These are phyloP conservation scores for Lenzites betulinus DNA, from an alignment of 768 basidiomycete species.

Conservation along the genomic window DNA sequence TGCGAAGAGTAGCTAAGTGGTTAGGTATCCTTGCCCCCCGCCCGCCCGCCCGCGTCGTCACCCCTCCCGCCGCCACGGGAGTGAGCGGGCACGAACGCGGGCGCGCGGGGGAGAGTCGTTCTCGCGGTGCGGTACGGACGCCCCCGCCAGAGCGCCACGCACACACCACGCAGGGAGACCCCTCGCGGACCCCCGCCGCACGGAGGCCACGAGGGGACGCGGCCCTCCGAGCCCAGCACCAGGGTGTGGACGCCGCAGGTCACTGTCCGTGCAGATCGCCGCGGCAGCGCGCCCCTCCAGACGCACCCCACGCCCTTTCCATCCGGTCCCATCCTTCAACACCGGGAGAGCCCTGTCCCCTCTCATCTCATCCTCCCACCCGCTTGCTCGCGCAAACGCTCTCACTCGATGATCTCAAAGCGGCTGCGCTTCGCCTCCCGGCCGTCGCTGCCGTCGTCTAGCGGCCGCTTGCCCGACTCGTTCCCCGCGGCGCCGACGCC, in stretches of 20 bases:
- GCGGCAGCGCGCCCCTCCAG: slow-evolving; percentile 1
- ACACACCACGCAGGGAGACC: too few species aligned
- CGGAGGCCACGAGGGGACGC: too few species aligned
- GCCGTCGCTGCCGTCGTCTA: slow-evolving; percentile 35
- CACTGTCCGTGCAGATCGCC: slow-evolving; percentile 8
- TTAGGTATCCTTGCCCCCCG: too few species aligned
- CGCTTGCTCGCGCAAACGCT: not conserved
- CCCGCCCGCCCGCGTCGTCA: too few species aligned
- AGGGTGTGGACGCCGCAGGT: not conserved
- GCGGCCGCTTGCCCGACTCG: slow-evolving; percentile 31
- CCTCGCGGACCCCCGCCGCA: too few species aligned
- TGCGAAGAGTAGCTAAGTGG: too few species aligned
- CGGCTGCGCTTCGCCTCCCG: slow-evolving; percentile 42
- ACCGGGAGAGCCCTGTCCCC: not conserved
- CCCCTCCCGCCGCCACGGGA: too few species aligned
- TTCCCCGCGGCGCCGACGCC: slow-evolving; percentile 5
- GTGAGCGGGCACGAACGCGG: too few species aligned
- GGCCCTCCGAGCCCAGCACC: too few species aligned
- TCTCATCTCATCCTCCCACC: not conserved
- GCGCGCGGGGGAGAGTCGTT: too few species aligned
- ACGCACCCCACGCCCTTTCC: not conserved
- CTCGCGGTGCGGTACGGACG: too few species aligned
- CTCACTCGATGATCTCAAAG: slow-evolving; percentile 42
- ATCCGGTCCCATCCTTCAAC: not conserved
- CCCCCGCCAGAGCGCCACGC: too few species aligned